phyloP scores from a whole-genome alignment of 108 stramenopile species.

The Nitzschia sp. region DNA sequence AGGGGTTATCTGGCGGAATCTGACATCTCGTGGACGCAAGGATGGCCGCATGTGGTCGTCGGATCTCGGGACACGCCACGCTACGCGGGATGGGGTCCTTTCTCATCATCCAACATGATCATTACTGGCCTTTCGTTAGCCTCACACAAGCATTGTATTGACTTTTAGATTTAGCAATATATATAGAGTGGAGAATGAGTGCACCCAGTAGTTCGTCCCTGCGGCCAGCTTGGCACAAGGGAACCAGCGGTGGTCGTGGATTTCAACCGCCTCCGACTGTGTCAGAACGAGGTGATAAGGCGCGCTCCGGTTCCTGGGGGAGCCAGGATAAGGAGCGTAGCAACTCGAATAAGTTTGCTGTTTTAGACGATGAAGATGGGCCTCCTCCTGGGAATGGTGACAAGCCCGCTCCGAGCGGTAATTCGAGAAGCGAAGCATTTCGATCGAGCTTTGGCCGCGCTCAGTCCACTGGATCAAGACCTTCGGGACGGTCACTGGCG shows the following conservation, averaged over 20 bases:
- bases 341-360: constrained; percentile 53
- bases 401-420: constrained; percentile 21
- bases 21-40: too few species aligned
- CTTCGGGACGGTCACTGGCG: constrained; percentile 55
- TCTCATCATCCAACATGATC: too few species aligned
- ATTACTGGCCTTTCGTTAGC: too few species aligned
- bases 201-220: constrained; percentile 38
- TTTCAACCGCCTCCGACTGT: constrained; percentile 86
- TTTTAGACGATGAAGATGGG: constrained; percentile 49
- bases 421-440: constrained; percentile 44
- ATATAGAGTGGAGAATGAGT: constrained; percentile 22
- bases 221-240: constrained; percentile 58
- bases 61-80: too few species aligned
- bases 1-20: too few species aligned
- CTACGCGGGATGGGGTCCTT: too few species aligned
- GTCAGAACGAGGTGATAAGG: constrained; percentile 33
- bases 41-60: too few species aligned
- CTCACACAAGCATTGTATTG: neutral
- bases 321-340: constrained; percentile 31
- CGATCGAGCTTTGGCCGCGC: constrained; percentile 34
- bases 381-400: constrained; percentile 11
- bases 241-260: constrained; percentile 43
- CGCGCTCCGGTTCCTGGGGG: constrained; percentile 31
- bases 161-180: constrained; percentile 3
- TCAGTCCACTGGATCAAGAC: constrained; percentile 27